Evolutionary conservation across 2,329 filamentous ascomycete genomes (phyloP).

Genomic region (Aspergillus texensis): DNA sequence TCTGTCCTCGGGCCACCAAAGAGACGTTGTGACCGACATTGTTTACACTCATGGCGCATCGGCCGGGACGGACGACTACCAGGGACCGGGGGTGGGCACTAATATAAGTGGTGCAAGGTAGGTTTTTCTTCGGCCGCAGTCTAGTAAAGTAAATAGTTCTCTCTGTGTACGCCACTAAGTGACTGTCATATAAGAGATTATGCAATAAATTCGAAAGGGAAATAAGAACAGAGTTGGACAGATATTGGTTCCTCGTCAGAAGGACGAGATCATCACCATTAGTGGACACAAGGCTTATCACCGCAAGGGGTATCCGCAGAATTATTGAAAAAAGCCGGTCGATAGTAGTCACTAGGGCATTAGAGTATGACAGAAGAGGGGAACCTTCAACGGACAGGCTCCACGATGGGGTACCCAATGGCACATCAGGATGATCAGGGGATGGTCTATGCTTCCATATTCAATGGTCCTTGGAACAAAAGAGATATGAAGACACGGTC

Average conservation of each 20-base stretch:
- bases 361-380: neutral
- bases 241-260: constrained; percentile 10
- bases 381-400: neutral
- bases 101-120: constrained; percentile 13
- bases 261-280: constrained; percentile 8
- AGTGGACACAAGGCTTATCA: constrained; percentile 29
- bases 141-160: neutral
- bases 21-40: constrained; percentile 36
- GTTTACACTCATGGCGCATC: constrained; percentile 20
- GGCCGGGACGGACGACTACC: constrained; percentile 4
- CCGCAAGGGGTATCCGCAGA: constrained; percentile 25
- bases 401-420: neutral
- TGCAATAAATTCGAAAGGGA: constrained; percentile 7
- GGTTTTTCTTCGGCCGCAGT: constrained; percentile 4
- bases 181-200: constrained; percentile 5
- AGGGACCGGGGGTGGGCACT: constrained; percentile 2
- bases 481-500: neutral
- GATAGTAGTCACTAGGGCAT: constrained; percentile 21
- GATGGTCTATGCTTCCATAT: neutral
- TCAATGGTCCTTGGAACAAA: neutral
- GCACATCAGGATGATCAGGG: neutral
- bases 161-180: constrained; percentile 7
- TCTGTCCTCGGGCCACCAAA: constrained; percentile 51
- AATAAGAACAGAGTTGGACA: constrained; percentile 12
- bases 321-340: constrained; percentile 21